Evolutionary conservation across 2,329 filamentous ascomycete species (phyloP).

Genomic region (Ophiostoma himal-ulmi): DNA sequence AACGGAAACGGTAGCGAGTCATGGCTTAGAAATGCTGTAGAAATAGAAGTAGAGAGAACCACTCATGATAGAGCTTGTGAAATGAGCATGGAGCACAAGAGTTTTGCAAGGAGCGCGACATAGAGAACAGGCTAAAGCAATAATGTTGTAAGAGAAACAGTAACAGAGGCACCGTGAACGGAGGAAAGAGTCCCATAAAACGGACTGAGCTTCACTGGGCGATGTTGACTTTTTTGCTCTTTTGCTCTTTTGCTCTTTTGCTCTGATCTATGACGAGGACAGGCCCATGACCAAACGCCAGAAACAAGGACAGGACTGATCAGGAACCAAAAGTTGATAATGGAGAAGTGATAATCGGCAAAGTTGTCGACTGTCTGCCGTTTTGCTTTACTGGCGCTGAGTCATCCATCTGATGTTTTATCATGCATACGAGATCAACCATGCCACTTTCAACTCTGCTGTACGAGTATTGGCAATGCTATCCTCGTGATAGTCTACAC

Average conservation of each 20-base stretch:
- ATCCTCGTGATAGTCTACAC: no score
- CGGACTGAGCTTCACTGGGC: neutral
- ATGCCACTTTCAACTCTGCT: neutral
- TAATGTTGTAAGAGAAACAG: conserved; percentile 1
- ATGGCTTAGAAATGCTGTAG: neutral
- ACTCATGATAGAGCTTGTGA: no score
- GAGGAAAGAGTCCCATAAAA: conserved; percentile 17
- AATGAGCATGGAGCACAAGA: no score
- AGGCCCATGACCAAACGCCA: neutral
- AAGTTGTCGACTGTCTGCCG: neutral
- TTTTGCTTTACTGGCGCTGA: neutral
- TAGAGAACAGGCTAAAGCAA: neutral
- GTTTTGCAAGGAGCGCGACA: no score
- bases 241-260: no score
- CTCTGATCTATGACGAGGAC: neutral
- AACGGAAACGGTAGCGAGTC: neutral
- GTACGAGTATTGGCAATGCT: neutral
- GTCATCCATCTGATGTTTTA: neutral
- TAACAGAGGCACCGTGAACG: conserved; percentile 16
- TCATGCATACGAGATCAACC: neutral
- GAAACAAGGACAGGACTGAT: neutral
- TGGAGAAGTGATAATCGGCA: neutral
- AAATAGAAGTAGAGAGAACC: neutral
- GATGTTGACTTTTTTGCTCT: neutral
- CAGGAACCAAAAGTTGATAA: neutral